Evolutionary conservation across 2,329 filamentous ascomycete genomes (phyloP), one percentile per base, ranked within the genome.

Genomic region (Ramularia collo-cygni): DNA sequence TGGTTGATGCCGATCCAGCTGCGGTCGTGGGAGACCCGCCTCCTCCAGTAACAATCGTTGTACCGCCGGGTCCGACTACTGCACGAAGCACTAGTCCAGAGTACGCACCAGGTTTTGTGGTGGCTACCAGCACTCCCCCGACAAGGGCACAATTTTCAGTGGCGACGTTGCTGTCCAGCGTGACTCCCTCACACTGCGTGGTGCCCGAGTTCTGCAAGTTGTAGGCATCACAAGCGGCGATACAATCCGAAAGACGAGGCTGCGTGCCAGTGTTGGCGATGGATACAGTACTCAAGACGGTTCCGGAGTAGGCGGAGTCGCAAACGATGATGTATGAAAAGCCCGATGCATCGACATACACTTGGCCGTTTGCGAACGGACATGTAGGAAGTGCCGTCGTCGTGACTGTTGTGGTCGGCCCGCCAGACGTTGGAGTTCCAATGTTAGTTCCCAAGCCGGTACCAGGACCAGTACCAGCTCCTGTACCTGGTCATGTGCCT

Each of bases 141-240:
- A 36, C 32, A 50, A 34, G 21, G 10, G 21, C 21, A 39, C 58
- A 61, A 29, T 59, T 59, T 13, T 49, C 33, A 4, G 18, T 40
- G 1, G 21, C 37, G 15, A 36, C 34, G 8, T 29, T 35, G 19
- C 35, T 28, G 18, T 45, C 44, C 41, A 44, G 60, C 1, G 54
- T 58, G 17, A 60, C 43, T 14, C 52, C 56, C 4, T 45, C 32
- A 36, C 59, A 61, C 5, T 42, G 35, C 16, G 46, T 43, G 10
- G 27, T 28, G 16, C 44, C 42, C 46, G 54, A 55, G n/a, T 43
- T 46, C 9, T 47, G 34, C 10, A 50, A 33, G 34, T 60, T 61
- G 44, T 53, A 59, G 45, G 52, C 52, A 40, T 59, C 56, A 43
- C 58, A 61, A n/a, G 55, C 46, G 16, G 50, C 41, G 35, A 59